phyloP scores from a whole-genome alignment of 495 filamentous ascomycete species.

The Letharia columbiana region DNA sequence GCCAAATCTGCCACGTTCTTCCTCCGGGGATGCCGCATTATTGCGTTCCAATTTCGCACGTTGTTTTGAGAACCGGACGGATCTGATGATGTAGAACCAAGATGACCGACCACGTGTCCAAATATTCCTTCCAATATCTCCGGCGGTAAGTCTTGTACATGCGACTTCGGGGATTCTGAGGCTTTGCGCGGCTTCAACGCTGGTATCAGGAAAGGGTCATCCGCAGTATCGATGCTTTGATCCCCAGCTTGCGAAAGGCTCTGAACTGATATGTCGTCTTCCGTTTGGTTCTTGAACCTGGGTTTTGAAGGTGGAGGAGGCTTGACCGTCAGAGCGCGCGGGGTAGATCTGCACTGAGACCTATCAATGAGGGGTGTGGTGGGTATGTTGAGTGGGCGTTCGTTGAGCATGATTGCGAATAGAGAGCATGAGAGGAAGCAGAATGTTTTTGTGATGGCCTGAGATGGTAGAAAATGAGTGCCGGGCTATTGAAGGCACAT shows the following conservation, averaged over 20 bases:
- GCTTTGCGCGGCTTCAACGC: slow-evolving; percentile 1
- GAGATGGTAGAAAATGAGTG: neutral
- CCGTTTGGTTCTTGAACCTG: slow-evolving; percentile 21
- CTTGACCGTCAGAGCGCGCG: slow-evolving; percentile 19
- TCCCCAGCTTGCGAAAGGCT: slow-evolving; percentile 18
- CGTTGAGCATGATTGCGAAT: slow-evolving; percentile 8
- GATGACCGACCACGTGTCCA: slow-evolving; percentile 59
- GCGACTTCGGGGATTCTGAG: slow-evolving; percentile 15
- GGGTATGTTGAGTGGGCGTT: slow-evolving; percentile 9
- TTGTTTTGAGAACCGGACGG: slow-evolving; percentile 37
- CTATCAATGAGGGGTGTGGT: slow-evolving; percentile 14
- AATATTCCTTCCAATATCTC: slow-evolving; percentile 67
- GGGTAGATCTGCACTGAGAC: slow-evolving; percentile 16
- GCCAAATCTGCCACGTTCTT: slow-evolving; percentile 57
- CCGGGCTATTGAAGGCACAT: neutral
- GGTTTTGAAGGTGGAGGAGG: slow-evolving; percentile 18
- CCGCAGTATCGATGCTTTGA: slow-evolving; percentile 13
- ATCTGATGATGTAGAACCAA: slow-evolving; percentile 48
- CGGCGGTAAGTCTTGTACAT: slow-evolving; percentile 44
- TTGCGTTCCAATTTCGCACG: slow-evolving; percentile 52
- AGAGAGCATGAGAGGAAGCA: neutral
- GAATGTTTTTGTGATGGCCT: neutral
- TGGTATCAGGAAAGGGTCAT: slow-evolving; percentile 16
- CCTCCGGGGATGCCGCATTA: slow-evolving; percentile 56
- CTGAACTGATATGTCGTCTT: slow-evolving; percentile 27